A percentile compares a stretch with the other conserved stretches of the same genome.
Evolutionary conservation across 768 basidiomycete genomes (phyloP).

Genomic region (Tylopilus vinaceipallidus): DNA sequence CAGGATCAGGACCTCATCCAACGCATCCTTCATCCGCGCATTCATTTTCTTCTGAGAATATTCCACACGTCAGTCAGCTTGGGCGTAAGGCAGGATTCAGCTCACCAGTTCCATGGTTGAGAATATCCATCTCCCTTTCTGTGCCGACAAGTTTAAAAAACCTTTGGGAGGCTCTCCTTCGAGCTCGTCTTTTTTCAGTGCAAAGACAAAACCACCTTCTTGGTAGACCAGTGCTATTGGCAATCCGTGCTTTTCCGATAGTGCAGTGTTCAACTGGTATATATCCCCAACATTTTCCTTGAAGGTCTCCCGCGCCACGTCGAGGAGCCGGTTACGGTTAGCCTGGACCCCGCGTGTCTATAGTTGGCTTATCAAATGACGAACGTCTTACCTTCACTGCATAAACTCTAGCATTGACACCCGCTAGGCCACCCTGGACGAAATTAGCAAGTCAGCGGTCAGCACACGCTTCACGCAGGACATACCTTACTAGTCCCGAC

Average conservation of each 20-base stretch:
- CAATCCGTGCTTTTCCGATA: constrained; percentile 62
- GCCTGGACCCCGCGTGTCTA: too few relatives aligned
- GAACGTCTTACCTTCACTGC: constrained; percentile 63
- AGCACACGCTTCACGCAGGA: neutral
- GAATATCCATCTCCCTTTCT: constrained; percentile 73
- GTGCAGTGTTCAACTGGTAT: constrained; percentile 55
- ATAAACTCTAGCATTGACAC: constrained; percentile 81
- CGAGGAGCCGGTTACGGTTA: constrained; percentile 78
- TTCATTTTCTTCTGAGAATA: constrained; percentile 75
- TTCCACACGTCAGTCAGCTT: neutral
- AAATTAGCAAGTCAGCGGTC: neutral
- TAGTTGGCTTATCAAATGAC: neutral
- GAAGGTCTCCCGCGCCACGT: constrained; percentile 93
- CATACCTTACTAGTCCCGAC: constrained; percentile 57
- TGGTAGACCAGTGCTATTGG: constrained; percentile 69
- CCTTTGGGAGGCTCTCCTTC: constrained; percentile 59
- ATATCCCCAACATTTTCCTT: constrained; percentile 93
- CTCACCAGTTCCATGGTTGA: constrained; percentile 80
- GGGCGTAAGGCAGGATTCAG: neutral
- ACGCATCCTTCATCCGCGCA: constrained; percentile 82
- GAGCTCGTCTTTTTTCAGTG: constrained; percentile 56
- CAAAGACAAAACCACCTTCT: constrained; percentile 71
- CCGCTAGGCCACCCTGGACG: constrained; percentile 63
- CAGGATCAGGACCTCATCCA: constrained; percentile 86
- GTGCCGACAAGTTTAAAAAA: constrained; percentile 64